Percentiles rank a stretch among this genome's conserved stretches.
Evolutionary conservation across 805 yeast species (phyloP).

Genomic region (Candida endomychidarum): DNA sequence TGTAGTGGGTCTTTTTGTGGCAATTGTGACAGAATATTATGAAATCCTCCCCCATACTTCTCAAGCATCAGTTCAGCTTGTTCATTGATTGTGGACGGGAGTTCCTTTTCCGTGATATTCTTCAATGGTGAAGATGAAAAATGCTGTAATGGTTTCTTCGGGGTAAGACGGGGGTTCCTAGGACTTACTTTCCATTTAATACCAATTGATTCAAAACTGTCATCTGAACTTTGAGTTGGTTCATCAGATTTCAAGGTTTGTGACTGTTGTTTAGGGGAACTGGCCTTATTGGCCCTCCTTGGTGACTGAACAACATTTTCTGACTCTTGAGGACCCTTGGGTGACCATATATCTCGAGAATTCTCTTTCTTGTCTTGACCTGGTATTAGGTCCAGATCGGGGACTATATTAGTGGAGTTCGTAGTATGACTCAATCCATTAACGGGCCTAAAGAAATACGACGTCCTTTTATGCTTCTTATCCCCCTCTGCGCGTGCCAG

Average conservation of each 20-base stretch:
- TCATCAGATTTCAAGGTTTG: too few relatives aligned
- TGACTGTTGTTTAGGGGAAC: too few relatives aligned
- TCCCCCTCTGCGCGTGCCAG: too few relatives aligned
- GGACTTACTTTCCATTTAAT: conserved; percentile 47
- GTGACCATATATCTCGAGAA: too few relatives aligned
- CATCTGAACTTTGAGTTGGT: conserved; percentile 38
- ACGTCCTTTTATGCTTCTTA: conserved; percentile 20
- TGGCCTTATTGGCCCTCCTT: too few relatives aligned
- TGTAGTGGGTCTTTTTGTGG: too few relatives aligned
- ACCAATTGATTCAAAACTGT: conserved; percentile 40
- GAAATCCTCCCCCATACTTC: conserved; percentile 43
- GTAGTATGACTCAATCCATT: too few relatives aligned
- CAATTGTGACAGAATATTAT: conserved; percentile 25
- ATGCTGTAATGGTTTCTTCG: conserved; percentile 16
- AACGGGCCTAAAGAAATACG: conserved; percentile 21
- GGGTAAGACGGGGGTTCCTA: conserved; percentile 25
- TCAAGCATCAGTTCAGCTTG: conserved; percentile 37
- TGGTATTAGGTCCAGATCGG: too few relatives aligned
- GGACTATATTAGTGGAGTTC: too few relatives aligned
- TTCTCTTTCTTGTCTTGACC: too few relatives aligned
- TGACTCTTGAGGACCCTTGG: too few relatives aligned
- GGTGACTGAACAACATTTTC: too few relatives aligned
- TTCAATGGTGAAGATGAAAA: conserved; percentile 46
- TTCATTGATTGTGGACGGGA: conserved; percentile 26
- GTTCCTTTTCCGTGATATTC: conserved; percentile 16